Evolutionary conservation across 2,329 filamentous ascomycete species (phyloP), one percentile per base, ranked within the genome.

Genomic region (Talaromyces piceae): DNA sequence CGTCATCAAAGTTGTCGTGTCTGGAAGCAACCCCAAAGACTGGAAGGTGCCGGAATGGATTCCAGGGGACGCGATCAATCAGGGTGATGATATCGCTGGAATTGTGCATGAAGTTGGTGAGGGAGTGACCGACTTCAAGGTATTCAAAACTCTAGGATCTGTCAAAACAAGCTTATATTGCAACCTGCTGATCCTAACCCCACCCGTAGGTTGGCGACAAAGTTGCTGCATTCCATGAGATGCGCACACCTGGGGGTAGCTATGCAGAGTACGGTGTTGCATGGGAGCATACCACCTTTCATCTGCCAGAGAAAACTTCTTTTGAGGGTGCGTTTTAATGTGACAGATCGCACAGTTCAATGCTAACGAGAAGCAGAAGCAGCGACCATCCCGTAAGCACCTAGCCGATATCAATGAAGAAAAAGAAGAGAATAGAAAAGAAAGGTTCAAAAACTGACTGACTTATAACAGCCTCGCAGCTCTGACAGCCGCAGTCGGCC

Each of bases 251-350:
- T 0, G 65, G 70, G 13, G 80, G 80, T 1, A 72, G 67, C 27
- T 82, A 73, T 54, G 79, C 77, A 2, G 77, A 82, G 55, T 82
- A 81, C 58, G 77, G 77, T 1, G 60, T 82, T 7, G 73, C 73
- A 1, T 74, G 68, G 69, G 68, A 69, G 22, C 68, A 79, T 54
- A 76, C 77, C 0, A 81, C 77, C 0, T 78, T 80, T 61, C 76
- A 76, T 58, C 62, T 82, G 9, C 76, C 79, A 0, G 56, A 68
- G 20, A 67, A 70, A 18, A 70, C 68, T 1, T 73, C 67, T 8
- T 82, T 81, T 48, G 76, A 82, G 63, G 75, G 74, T 73, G 60
- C 9, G 52, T 20, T 12, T 8, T 9, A 18, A 20, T 37, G 23
- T 33, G n/a, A 26, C 20, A 18, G n/a, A 47, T 31, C 12, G 11